Base-by-base conservation (phyloP, 331 rosid genomes). In the Phaseolus coccineus region DNA sequence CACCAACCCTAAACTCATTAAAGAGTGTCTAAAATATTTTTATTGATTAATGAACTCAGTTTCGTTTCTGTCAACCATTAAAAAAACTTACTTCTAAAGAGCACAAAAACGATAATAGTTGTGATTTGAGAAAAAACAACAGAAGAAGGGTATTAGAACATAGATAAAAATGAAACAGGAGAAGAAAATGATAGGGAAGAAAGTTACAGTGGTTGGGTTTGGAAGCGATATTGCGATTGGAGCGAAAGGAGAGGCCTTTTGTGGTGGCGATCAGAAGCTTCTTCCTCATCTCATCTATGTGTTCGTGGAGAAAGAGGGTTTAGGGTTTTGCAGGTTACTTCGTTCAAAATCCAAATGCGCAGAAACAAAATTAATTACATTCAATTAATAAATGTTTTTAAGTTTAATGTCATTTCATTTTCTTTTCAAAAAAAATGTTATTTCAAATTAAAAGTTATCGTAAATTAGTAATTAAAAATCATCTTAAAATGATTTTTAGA, bases 241-340 rank as follows among this genome's bases (percentile, higher is more conserved):
- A 48, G 71, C 70, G 71, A 42, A 78, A 44, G 66, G 75, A 69
- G 78, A 61, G 46, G 61, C 35, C 59, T 70, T 63, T 31, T 13
- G 74, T 59, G 9, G 77, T 31, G 24, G 81, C 27, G 48, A 64
- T 27, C 63, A 74, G 86, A 65, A 85, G 67, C 69, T 65, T 85
- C 86, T 78, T 85, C 76, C 24, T 24, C 82, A 76, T 79, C 48
- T 42, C 59, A 58, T 58, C 37, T 16, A 22, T 10, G 14, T 4
- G 69, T 11, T 44, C 8, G 4, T 24, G 44, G 14, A 52, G 68
- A 33, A 55, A 73, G 78, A 37, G 62, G 70, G 82, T 72, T 77
- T 81, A 79, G 88, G 88, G 80, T 69, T 84, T 85, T 81, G 51
- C 52, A 56, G 66, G 1, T 61, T 71, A 22, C 1, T 2, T 47